Base-by-base conservation (phyloP, 2,329 filamentous ascomycete genomes). In the Dendryphion nanum region DNA sequence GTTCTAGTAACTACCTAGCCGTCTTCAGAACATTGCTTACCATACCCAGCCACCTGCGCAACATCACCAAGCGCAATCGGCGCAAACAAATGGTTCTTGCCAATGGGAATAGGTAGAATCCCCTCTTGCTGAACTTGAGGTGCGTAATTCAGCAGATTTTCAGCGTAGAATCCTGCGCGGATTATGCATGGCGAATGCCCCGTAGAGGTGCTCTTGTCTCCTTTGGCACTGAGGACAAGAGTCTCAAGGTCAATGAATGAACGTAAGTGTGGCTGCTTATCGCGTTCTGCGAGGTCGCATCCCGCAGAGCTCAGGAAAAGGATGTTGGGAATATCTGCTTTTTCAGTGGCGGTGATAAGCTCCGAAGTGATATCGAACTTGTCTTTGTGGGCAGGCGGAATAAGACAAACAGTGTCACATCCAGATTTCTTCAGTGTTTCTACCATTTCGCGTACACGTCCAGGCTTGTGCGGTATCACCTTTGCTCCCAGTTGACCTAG, bases 171-270 rank as follows among this genome's bases (percentile, higher is more conserved):
- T n/a, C n/a, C n/a, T n/a, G n/a, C n/a, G n/a, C n/a, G n/a, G n/a
- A n/a, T n/a, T n/a, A n/a, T n/a, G n/a, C n/a, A n/a, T n/a, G n/a
- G n/a, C n/a, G n/a, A n/a, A n/a, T n/a, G n/a, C n/a, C n/a, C n/a
- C n/a, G 74, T 44, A 3, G 52, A 33, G 0, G 62, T 68, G 5
- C 40, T 52, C 0, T 63, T 28, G 45, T 75, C 69, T 0, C 73
- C 73, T 45, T 77, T 77, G 6, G 57, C 38, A 26, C 35, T 33
- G 49, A 77, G 44, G 12, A 74, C 64, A 34, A 67, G 23, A 6
- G 47, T 53, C 55, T 78, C 74, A 4, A 78, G 50, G 33, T 76
- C 71, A 31, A 77, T 69, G 45, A 78, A 77, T 58, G 76, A 70
- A 1, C 74, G 61, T 19, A 78, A 51, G 2, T 65, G 56, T 3